Evolutionary conservation across 257 asterid genomes (phyloP).

Genomic region (Lycium barbarum): DNA sequence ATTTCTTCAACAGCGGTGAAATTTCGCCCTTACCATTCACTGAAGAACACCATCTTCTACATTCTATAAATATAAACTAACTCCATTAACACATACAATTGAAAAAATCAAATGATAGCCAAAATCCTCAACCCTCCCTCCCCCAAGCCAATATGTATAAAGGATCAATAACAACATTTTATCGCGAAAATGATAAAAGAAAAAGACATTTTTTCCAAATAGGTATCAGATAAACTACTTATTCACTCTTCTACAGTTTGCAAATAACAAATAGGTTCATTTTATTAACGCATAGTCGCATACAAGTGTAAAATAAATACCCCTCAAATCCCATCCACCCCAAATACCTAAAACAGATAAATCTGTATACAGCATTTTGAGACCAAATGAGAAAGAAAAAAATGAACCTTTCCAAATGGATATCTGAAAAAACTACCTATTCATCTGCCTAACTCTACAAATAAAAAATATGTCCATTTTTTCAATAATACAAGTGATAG

Average conservation of each 20-base stretch:
- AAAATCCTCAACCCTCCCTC: background rate
- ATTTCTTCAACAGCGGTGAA: constrained; percentile 35
- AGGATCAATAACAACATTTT: background rate
- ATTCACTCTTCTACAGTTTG: constrained; percentile 33
- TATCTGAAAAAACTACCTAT: background rate
- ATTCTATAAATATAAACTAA: constrained; percentile 37
- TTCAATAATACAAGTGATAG: background rate
- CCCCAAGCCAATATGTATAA: background rate
- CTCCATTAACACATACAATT: background rate
- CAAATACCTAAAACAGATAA: background rate
- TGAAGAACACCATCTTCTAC: constrained; percentile 39
- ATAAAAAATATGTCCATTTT: background rate
- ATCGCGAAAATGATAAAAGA: background rate
- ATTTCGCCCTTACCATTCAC: constrained; percentile 30
- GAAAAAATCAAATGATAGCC: background rate
- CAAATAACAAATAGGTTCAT: constrained; percentile 32
- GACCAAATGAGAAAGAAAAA: background rate
- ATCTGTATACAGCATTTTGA: background rate
- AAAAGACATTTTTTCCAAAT: background rate
- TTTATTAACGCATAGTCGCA: background rate
- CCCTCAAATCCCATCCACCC: background rate
- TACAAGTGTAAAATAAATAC: background rate
- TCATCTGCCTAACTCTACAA: background rate
- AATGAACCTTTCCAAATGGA: background rate
- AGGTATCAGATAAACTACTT: background rate